Conservation (phyloP, 257 asterid species). For the Petrea volubilis region DNA sequence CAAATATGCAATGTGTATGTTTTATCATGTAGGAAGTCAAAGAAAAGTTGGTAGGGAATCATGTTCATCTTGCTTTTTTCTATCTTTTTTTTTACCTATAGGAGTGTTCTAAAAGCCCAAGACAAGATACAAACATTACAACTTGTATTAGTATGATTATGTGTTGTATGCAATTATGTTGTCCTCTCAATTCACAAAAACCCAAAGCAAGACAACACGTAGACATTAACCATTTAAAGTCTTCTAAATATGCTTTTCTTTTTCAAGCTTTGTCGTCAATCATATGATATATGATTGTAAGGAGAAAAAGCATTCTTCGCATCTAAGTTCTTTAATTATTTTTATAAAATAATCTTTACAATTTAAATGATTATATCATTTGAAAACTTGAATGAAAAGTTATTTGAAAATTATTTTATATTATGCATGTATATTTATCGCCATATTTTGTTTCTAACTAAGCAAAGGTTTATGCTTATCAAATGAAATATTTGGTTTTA, state of each 20-base stretch:
- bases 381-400: too few species aligned
- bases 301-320: too few species aligned
- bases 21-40: background rate
- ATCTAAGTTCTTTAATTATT: too few species aligned
- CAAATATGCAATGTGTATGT: background rate
- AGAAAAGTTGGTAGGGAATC: background rate
- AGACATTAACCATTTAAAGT: background rate
- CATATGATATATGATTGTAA: too few species aligned
- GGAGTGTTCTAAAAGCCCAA: background rate
- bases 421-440: too few species aligned
- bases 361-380: too few species aligned
- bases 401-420: too few species aligned
- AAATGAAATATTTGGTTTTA: too few species aligned
- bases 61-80: background rate
- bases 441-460: too few species aligned
- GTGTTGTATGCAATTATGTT: background rate
- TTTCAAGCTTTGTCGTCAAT: too few species aligned
- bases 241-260: background rate
- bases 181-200: background rate
- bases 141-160: background rate
- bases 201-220: background rate
- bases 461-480: too few species aligned
- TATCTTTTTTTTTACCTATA: background rate
- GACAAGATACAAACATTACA: constrained; percentile 5
- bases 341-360: background rate